Conservation (phyloP, 495 filamentous ascomycete genomes). For the Penicillium waksmanii region DNA sequence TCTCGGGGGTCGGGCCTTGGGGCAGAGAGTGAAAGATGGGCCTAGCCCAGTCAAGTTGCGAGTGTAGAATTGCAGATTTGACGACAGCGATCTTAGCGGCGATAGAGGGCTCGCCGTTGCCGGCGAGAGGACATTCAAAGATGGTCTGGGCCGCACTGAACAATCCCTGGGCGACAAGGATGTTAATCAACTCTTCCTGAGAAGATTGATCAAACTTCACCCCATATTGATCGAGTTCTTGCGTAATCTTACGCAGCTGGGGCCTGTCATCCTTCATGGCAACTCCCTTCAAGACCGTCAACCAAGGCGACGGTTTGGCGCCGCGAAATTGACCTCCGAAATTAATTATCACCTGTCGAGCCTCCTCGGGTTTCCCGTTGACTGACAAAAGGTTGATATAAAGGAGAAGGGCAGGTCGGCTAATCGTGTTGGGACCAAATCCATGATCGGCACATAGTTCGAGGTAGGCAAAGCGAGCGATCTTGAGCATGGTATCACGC, state of each 20-base stretch:
- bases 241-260: conserved; percentile 37
- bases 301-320: conserved; percentile 54
- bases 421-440: conserved; percentile 39
- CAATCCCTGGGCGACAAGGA: conserved; percentile 43
- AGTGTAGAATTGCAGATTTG: conserved; percentile 58
- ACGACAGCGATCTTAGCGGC: conserved; percentile 56
- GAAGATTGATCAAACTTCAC: conserved; percentile 39
- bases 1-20: conserved; percentile 51
- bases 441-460: conserved; percentile 53
- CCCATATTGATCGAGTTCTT: conserved; percentile 35
- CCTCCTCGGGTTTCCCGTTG: conserved; percentile 63
- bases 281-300: conserved; percentile 65
- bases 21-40: conserved; percentile 63
- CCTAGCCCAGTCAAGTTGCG: conserved; percentile 65
- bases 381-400: conserved; percentile 60
- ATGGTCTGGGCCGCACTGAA: conserved; percentile 44
- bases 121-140: conserved; percentile 60
- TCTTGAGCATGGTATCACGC: conserved; percentile 40
- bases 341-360: conserved; percentile 52
- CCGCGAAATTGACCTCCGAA: conserved; percentile 42
- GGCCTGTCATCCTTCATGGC: conserved; percentile 61
- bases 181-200: conserved; percentile 41
- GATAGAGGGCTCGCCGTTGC: conserved; percentile 41
- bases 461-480: conserved; percentile 60
- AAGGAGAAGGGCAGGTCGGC: conserved; percentile 46